phyloP scores from a whole-genome alignment of 176 grass and related monocot species.

The Eremochloa ophiuroides region DNA sequence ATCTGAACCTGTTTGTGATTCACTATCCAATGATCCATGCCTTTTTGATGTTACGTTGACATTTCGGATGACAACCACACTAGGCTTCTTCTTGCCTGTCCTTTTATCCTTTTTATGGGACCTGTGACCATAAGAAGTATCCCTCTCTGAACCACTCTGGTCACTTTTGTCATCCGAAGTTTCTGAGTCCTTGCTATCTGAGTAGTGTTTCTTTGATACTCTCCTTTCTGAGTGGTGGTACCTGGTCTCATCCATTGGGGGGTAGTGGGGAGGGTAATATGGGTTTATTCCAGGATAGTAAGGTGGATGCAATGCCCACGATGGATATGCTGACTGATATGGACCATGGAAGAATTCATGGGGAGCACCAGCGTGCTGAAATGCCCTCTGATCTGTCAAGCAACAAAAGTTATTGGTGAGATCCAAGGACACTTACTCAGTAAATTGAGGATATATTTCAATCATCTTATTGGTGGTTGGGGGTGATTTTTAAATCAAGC shows the following conservation, averaged over 20 bases:
- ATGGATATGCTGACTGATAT: constrained; percentile 61
- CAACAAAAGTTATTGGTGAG: constrained; percentile 9
- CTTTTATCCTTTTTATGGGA: constrained; percentile 58
- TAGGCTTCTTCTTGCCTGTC: constrained; percentile 63
- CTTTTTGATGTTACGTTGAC: constrained; percentile 82
- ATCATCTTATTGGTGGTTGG: background rate
- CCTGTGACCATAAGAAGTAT: constrained; percentile 47
- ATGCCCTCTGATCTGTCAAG: constrained; percentile 46
- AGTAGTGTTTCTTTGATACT: constrained; percentile 45
- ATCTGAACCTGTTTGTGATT: constrained; percentile 46
- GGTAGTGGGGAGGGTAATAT: constrained; percentile 66
- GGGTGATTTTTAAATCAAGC: background rate
- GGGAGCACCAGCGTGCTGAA: constrained; percentile 33
- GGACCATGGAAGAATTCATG: constrained; percentile 64
- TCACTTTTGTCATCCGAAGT: constrained; percentile 50
- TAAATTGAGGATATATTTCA: background rate
- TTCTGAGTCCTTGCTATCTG: constrained; percentile 46
- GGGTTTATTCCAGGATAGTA: constrained; percentile 66
- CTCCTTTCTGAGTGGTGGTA: constrained; percentile 40
- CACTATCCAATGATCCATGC: constrained; percentile 45
- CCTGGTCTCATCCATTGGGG: constrained; percentile 55
- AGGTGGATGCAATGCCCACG: constrained; percentile 83
- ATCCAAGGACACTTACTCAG: constrained; percentile 1
- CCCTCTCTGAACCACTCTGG: constrained; percentile 48
- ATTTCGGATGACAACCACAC: constrained; percentile 74